Evolutionary conservation across 2,329 filamentous ascomycete species (phyloP), one percentile per base, ranked within the genome.

Genomic region (Verticillium alfalfae): DNA sequence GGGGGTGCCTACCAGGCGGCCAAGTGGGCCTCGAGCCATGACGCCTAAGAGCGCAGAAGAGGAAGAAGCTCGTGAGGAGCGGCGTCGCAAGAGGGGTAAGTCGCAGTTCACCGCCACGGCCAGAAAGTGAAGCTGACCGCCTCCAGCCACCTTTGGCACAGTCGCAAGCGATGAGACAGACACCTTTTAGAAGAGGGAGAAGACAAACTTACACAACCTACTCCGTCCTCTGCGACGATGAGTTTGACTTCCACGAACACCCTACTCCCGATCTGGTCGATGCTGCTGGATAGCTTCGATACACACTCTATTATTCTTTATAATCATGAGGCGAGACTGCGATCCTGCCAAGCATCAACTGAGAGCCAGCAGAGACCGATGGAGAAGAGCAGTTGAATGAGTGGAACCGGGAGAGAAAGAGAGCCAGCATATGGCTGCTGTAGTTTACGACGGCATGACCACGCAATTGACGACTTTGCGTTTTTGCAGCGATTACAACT

Each of bases 21-120:
- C 84, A 31, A 86, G 82, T 60, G 84, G 84, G 26, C 84, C 84
- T 15, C 74, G 84, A 65, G 84, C 84, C 18, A 87, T 87, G 84
- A 87, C 84, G 5, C 84, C 84, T 0, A 84, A 79, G 71, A 82
- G 78, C 62, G 76, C 76, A 0, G 75, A 80, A 56, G 78, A 81
- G 52, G 81, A 80, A 62, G 75, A 75, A 22, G 75, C 75, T 9
- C 73, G 73, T 60, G 78, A 79, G 34, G 81, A 83, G 64, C 76
- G 80, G 65, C 76, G 83, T 66, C 77, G 81, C 52, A 88, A 87
- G 76, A 79, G 84, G 80, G 81, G 85, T 87, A 75, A 70, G 79
- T 67, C 31, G 36, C 57, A 7, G 61, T 57, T 22, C 56, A 39
- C 34, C 18, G 3, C 13, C 18, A 6, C 2, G 26, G 55, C 10